A percentile compares a stretch with the other conserved stretches of the same genome.
Conservation (phyloP, 148 eudicot genomes). For the Vaccinium vitisidaea region DNA sequence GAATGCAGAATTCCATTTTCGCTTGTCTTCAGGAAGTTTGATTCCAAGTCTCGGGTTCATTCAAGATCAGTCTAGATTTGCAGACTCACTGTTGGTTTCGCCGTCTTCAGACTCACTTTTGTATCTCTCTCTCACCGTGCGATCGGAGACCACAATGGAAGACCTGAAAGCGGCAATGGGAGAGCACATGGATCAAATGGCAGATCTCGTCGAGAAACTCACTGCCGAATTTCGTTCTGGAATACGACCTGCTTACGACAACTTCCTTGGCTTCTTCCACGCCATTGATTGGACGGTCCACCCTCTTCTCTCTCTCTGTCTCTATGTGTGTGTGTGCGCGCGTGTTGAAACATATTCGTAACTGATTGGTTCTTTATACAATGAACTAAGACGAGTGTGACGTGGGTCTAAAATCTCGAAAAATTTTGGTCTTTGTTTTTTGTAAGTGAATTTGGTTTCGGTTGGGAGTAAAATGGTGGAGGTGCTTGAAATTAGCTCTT, state of each 20-base stretch:
- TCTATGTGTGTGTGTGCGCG: background rate
- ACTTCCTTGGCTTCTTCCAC: slow-evolving; percentile 79
- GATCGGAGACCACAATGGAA: slow-evolving; percentile 44
- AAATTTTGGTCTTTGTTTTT: background rate
- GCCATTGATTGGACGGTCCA: slow-evolving; percentile 94
- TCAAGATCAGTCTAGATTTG: background rate
- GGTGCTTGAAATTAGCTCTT: background rate
- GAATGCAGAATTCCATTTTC: too few relatives aligned
- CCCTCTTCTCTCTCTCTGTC: background rate
- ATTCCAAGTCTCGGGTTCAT: background rate
- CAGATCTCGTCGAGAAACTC: slow-evolving; percentile 70
- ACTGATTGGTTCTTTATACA: background rate
- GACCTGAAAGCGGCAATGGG: slow-evolving; percentile 63
- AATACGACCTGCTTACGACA: slow-evolving; percentile 69
- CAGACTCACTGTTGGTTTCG: background rate
- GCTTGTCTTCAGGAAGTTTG: background rate
- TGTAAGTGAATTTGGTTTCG: background rate
- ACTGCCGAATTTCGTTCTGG: slow-evolving; percentile 64
- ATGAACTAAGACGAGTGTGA: background rate
- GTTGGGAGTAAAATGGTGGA: background rate
- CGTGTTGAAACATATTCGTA: background rate
- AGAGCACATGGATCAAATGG: slow-evolving; percentile 80
- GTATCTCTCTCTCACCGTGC: background rate
- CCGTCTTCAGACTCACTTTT: background rate
- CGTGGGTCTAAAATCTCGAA: background rate